Percentiles rank a stretch among this genome's conserved stretches.
Conservation (phyloP, 305 asterid species). For the Withania somnifera region DNA sequence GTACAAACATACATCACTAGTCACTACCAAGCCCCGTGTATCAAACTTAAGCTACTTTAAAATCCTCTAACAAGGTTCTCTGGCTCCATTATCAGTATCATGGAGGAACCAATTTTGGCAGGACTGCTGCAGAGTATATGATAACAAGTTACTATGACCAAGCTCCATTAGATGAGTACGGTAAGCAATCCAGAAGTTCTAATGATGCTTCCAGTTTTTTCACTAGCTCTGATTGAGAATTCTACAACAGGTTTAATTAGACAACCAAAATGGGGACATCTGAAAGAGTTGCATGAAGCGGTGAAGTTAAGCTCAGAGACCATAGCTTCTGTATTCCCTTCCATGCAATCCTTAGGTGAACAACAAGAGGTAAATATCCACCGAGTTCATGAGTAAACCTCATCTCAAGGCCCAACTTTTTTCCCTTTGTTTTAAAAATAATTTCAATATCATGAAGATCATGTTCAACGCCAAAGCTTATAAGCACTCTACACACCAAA, state of each 20-base stretch:
- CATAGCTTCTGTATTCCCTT: constrained; percentile 38
- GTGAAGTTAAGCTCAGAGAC: constrained; percentile 43
- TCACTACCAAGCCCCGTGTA: not conserved
- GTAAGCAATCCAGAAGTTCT: constrained; percentile 18
- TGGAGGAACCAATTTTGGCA: constrained; percentile 89
- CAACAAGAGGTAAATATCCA: constrained; percentile 46
- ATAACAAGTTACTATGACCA: constrained; percentile 69
- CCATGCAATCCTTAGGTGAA: constrained; percentile 31
- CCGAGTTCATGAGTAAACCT: not conserved
- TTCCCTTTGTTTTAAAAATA: not conserved
- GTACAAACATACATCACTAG: not conserved
- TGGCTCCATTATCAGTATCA: constrained; percentile 43
- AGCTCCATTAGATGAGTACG: constrained; percentile 93
- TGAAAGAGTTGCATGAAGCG: constrained; percentile 61
- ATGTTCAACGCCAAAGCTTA: not conserved
- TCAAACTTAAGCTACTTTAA: not conserved
- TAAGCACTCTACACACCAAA: not conserved
- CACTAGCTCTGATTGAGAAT: not conserved
- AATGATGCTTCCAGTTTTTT: not conserved
- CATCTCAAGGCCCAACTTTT: not conserved
- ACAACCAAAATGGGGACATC: constrained; percentile 83
- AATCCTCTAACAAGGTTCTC: not conserved
- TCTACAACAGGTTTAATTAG: constrained; percentile 49
- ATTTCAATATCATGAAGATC: not conserved
- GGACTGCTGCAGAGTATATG: constrained; percentile 39